Evolutionary conservation across 805 yeast genomes (phyloP).

Genomic region (Candida caryicola): DNA sequence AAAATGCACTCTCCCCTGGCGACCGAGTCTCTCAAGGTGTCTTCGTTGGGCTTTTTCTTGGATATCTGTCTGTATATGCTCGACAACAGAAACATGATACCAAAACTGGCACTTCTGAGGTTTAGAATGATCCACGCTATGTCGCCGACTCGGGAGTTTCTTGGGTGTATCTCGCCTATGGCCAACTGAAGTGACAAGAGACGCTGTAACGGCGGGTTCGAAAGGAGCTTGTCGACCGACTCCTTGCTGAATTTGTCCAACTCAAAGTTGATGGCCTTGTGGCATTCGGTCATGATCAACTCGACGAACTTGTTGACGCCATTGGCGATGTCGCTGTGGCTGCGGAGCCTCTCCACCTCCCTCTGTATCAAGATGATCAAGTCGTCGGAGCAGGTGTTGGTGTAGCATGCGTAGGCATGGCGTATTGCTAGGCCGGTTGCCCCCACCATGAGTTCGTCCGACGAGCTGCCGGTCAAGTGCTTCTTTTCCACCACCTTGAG

Average conservation of each 20-base stretch:
- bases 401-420: slow-evolving; percentile 70
- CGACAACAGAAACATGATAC: slow-evolving; percentile 60
- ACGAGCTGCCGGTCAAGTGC: slow-evolving; percentile 12
- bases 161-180: slow-evolving; percentile 45
- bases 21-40: slow-evolving; percentile 51
- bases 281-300: slow-evolving; percentile 60
- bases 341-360: slow-evolving; percentile 33
- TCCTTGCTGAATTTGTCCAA: slow-evolving; percentile 65
- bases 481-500: slow-evolving; percentile 21
- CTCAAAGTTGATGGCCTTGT: slow-evolving; percentile 70
- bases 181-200: slow-evolving; percentile 66
- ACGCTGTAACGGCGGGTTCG: slow-evolving; percentile 75
- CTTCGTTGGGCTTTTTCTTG: slow-evolving; percentile 53
- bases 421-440: slow-evolving; percentile 62
- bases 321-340: slow-evolving; percentile 4
- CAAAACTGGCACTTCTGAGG: slow-evolving; percentile 67
- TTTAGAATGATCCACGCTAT: slow-evolving; percentile 66
- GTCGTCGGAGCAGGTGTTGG: slow-evolving; percentile 68
- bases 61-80: slow-evolving; percentile 64
- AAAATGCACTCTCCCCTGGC: slow-evolving; percentile 62
- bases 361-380: slow-evolving; percentile 53
- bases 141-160: slow-evolving; percentile 37
- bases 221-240: slow-evolving; percentile 69
- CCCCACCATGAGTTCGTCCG: slow-evolving; percentile 38
- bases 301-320: slow-evolving; percentile 27